These are phyloP conservation scores for Tripterygium wilfordii DNA, from an alignment of 177 flowering plant genomes.

Conservation along the genomic window DNA sequence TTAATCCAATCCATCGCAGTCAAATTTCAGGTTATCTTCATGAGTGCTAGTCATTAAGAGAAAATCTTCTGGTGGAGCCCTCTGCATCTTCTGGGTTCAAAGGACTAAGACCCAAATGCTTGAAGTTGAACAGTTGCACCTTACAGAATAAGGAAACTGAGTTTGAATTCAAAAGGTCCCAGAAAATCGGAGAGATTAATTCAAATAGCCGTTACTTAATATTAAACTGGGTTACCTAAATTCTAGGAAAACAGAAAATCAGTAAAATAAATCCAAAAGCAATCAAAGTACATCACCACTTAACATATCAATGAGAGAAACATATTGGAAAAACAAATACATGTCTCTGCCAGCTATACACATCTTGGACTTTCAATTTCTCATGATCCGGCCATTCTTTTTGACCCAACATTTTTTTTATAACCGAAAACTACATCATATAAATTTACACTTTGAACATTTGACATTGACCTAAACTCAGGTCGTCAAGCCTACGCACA, in stretches of 20 bases:
- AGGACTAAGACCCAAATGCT: conserved; percentile 2
- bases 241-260: conserved; percentile 5
- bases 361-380: too few species aligned
- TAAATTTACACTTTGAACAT: too few species aligned
- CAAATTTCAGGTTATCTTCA: too few species aligned
- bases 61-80: conserved; percentile 59
- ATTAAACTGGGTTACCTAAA: background rate
- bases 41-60: too few species aligned
- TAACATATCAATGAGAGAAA: background rate
- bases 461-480: too few species aligned
- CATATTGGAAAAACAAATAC: background rate
- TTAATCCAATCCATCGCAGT: too few species aligned
- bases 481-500: too few species aligned
- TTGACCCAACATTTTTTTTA: too few species aligned
- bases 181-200: conserved; percentile 11
- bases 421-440: too few species aligned
- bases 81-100: conserved; percentile 30
- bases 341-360: too few species aligned
- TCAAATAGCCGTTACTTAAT: conserved; percentile 5
- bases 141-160: background rate
- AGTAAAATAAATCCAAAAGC: conserved; percentile 1
- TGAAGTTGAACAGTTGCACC: conserved; percentile 13
- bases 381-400: too few species aligned
- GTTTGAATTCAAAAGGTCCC: conserved; percentile 11
- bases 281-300: background rate